Percentiles rank a stretch among this genome's conserved stretches.
Evolutionary conservation across 371 early-diverging fungal genomes (phyloP).

Genomic region (Rhizopus sp.): DNA sequence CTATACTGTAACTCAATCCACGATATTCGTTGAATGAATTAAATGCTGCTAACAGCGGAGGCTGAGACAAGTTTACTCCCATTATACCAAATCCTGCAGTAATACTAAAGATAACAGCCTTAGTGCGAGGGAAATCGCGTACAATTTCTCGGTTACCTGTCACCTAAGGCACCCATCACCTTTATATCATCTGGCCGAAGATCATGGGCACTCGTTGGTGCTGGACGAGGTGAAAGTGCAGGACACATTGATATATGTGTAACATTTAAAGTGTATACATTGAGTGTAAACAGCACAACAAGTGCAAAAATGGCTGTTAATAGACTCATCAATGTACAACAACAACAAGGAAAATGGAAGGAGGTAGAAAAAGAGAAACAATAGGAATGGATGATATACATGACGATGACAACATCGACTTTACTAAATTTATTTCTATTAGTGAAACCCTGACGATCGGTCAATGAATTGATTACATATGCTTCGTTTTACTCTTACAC

Average conservation of each 20-base stretch:
- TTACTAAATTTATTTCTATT: no score
- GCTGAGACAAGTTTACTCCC: constrained; percentile 15
- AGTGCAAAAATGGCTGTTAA: neutral
- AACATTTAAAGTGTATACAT: constrained; percentile 13
- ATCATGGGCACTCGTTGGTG: constrained; percentile 18
- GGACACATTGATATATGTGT: constrained; percentile 24
- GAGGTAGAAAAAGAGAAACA: no score
- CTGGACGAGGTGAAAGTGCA: constrained; percentile 15
- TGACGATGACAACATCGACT: no score
- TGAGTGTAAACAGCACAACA: neutral
- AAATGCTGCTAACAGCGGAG: constrained; percentile 1
- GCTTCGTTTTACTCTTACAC: no score
- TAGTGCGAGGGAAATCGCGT: neutral
- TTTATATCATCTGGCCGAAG: constrained; percentile 34
- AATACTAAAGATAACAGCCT: constrained; percentile 22
- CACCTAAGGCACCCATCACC: constrained; percentile 32
- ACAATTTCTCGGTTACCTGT: constrained; percentile 19
- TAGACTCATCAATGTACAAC: no score
- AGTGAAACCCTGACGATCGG: no score
- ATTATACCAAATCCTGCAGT: constrained; percentile 41
- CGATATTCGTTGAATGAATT: constrained; percentile 35
- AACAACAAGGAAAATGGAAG: no score
- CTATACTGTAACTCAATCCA: constrained; percentile 46
- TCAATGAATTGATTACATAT: no score
- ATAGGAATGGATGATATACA: no score